Conservation (phyloP, 371 early-diverging fungal species). For the Blakeslea trispora region DNA sequence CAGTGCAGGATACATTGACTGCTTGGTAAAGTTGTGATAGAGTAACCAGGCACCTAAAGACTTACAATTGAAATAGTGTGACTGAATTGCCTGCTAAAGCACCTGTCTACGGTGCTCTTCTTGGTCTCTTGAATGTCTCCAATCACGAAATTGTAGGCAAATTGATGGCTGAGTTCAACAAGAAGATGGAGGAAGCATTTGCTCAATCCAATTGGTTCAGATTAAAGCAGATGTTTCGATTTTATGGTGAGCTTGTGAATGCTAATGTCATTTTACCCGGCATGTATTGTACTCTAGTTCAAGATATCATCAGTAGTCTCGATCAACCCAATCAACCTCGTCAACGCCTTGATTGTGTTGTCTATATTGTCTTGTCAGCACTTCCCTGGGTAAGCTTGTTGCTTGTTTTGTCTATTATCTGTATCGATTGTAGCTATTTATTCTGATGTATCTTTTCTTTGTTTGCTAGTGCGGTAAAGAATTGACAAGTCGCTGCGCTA, state of each 20-base stretch:
- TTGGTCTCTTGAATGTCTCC: constrained; percentile 74
- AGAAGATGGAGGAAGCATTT: constrained; percentile 53
- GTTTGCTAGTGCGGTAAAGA: constrained; percentile 48
- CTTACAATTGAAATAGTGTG: constrained; percentile 46
- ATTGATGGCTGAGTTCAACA: constrained; percentile 38
- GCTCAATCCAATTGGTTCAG: constrained; percentile 65
- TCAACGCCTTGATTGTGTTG: constrained; percentile 74
- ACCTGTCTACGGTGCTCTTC: constrained; percentile 75
- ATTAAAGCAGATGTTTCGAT: constrained; percentile 77
- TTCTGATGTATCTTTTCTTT: too few relatives aligned
- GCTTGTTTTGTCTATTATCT: too few relatives aligned
- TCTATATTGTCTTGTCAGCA: constrained; percentile 69
- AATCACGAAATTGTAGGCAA: constrained; percentile 36
- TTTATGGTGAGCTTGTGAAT: constrained; percentile 81
- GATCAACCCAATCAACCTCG: constrained; percentile 57
- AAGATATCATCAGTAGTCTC: constrained; percentile 59
- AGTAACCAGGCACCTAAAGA: not conserved
- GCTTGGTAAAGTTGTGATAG: constrained; percentile 53
- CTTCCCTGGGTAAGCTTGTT: constrained; percentile 74
- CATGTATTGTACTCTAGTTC: constrained; percentile 63
- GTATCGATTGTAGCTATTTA: too few relatives aligned
- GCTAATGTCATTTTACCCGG: constrained; percentile 73
- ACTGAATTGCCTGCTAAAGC: constrained; percentile 79
- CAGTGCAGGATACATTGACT: constrained; percentile 64
- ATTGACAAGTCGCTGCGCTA: constrained; percentile 55